Evolutionary conservation across 345 rosid species (phyloP).

Genomic region (Excoecaria agallocha): DNA sequence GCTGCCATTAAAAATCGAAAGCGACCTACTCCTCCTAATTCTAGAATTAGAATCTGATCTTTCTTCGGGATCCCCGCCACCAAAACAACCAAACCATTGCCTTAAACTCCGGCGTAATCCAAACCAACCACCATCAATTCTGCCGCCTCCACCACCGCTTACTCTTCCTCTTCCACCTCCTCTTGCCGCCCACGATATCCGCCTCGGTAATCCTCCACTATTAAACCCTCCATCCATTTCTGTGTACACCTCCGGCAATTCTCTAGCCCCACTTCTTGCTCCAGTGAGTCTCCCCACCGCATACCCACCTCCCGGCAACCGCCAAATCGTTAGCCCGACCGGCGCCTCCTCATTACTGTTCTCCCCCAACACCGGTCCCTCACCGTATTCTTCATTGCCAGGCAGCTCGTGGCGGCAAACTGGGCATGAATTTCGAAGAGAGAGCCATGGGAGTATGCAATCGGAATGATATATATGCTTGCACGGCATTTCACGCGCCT

Average conservation of each 20-base stretch:
- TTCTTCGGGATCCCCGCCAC: neutral
- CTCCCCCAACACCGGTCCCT: constrained; percentile 1
- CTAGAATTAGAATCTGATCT: constrained; percentile 31
- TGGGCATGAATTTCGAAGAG: constrained; percentile 80
- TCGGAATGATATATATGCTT: constrained; percentile 86
- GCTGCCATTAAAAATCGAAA: constrained; percentile 8
- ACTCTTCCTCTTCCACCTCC: constrained; percentile 52
- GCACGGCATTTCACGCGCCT: constrained; percentile 93
- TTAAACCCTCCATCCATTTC: constrained; percentile 89
- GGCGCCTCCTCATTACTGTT: constrained; percentile 37
- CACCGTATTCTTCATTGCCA: constrained; percentile 9
- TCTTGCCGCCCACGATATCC: constrained; percentile 70
- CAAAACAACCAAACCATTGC: constrained; percentile 29
- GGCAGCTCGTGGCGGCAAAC: constrained; percentile 93
- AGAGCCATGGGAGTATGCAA: constrained; percentile 93
- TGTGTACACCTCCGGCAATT: constrained; percentile 79
- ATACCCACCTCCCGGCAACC: constrained; percentile 88
- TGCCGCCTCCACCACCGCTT: constrained; percentile 43
- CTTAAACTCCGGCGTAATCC: constrained; percentile 15
- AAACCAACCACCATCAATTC: neutral
- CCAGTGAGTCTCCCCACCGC: constrained; percentile 92
- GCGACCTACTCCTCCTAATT: constrained; percentile 23
- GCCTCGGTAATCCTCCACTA: constrained; percentile 59
- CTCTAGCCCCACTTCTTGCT: constrained; percentile 69
- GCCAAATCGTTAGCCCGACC: constrained; percentile 88